Base-by-base conservation (phyloP, 176 grass and related monocot genomes). In the Rhynchospora tenuis region DNA sequence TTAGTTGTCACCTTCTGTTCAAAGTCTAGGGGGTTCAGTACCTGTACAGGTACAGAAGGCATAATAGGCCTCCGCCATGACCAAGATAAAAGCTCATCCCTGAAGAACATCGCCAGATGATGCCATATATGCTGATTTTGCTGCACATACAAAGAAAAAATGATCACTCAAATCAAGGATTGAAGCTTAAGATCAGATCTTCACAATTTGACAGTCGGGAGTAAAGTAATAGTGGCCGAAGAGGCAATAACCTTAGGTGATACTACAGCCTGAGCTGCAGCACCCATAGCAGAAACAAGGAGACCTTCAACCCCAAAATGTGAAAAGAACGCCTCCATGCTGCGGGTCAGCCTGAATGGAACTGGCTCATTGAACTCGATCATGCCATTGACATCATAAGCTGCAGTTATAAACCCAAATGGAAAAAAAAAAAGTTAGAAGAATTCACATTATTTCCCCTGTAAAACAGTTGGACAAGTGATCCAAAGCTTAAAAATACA, bases 91-190 rank as follows among this genome's bases (percentile, higher is more conserved):
- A 99, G 80, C 73, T 99, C 97, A 51, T 99, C 97, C 55, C 97
- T 89, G 84, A 99, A 99, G 79, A 99, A 99, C 97, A 99, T 99
- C 44, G 97, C 97, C 80, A 99, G 70, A 89, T 99, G 97, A 89
- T 99, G 89, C 97, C 97, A 99, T 86, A 96, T 99, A 54, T 99
- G 97, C 51, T 99, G 91, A 85, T 26, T 92, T 99, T 99, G 93
- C 97, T 99, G 91, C 48, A 84, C 50, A 60, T 84, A 19, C 16
- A 27, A 26, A 63, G 64, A 51, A 50, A 23, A n/a, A 66, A 1
- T 54, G 47, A 56, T 85, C 64, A 59, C 11, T 70, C n/a, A 64
- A 85, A 29, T 71, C 17, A 31, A 82, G 12, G 54, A 45, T 3
- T 78, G 80, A n/a, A 24, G 51, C 4, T 7, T 83, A 86, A 62